Base-by-base conservation (phyloP, 306 rosid genomes). In the Acacia acuminata region DNA sequence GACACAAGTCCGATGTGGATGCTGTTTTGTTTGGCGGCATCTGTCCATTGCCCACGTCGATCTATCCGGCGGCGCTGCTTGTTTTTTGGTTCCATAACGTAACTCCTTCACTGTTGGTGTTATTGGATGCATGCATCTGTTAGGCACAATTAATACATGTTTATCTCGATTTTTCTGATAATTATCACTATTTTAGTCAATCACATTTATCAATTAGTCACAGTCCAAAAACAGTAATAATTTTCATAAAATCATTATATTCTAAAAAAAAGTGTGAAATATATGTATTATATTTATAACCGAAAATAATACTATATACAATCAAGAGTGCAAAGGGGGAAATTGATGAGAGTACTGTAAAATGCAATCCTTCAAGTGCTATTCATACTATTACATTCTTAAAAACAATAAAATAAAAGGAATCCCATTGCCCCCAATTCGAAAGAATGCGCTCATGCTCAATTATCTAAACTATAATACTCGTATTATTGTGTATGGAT, bases 341-440 rank as follows among this genome's bases (percentile, higher is more conserved):
- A 3, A 24, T 11, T 3, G 15, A 34, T 5, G 36, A 14, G 42
- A 22, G 42, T 36, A 40, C 58, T 8, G 24, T 56, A n/a, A 56
- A 53, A 30, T 78, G 63, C 40, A 71, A 30, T 27, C 4, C 22
- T 56, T 56, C 13, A 47, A 80, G 14, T 56, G 8, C 14, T 58
- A 58, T 38, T 19, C 17, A 7, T 38, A 1, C 20, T 43, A 45
- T 0, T 16, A 70, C 48, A 75, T 61, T 71, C 30, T 22, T 8
- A 6, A 71, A 22, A n/a, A 80, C 73, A 32, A 32, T 32, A 32
- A 1, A 32, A 32, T 32, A 27, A 32, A 83, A 80, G 61, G 81
- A 77, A 83, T 83, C 55, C 50, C 70, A 67, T 77, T 30, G 16
- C 61, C 81, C 60, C 30, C 65, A 58, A 78, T 15, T 66, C 81